Base-by-base conservation (phyloP, 805 yeast species). In the Myxozyma mucilagina region DNA sequence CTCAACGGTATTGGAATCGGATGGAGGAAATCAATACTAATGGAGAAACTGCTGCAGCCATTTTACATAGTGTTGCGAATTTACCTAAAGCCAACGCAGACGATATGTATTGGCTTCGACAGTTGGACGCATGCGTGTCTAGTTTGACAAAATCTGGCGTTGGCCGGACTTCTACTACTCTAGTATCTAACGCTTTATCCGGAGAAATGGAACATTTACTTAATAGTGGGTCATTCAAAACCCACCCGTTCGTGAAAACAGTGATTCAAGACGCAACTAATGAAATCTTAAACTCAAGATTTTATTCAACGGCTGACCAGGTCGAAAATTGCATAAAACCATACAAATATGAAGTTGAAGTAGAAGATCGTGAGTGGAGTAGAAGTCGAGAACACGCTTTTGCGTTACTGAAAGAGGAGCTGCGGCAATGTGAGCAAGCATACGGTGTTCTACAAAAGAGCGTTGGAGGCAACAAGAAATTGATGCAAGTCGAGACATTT, bases 261-360 rank as follows among this genome's bases (percentile, higher is more conserved):
- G 86, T 90, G 2, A 91, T 94, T 9, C 83, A 82, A 56, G 96
- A 90, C 44, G 96, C 97, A 1, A 96, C 97, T 0, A 80, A 83
- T 36, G 78, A 85, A 29, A 96, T 94, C 6, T 78, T 94, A 64
- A 86, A 86, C 65, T 77, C 88, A 32, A 84, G 93, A 66, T 94
- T 82, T 72, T 89, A 86, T 66, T 87, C 96, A 0, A 93, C 99
- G 0, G 96, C 99, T 0, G 99, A 96, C 73, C 99, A 94, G 73
- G 98, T 94, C 6, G 99, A 94, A 71, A 94, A 96, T 74, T 92
- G 98, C 76, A 93, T 94, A 70, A 94, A 94, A 73, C 99, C 99
- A 1, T 94, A 87, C 78, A 94, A 94, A 76, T 94, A 93, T 73
- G 99, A 94, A 71, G 92, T 94, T 61, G 99, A 94, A 71, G 84